Evolutionary conservation across 352 stramenopile species (phyloP).

Genomic region (Pythium aristosporum): DNA sequence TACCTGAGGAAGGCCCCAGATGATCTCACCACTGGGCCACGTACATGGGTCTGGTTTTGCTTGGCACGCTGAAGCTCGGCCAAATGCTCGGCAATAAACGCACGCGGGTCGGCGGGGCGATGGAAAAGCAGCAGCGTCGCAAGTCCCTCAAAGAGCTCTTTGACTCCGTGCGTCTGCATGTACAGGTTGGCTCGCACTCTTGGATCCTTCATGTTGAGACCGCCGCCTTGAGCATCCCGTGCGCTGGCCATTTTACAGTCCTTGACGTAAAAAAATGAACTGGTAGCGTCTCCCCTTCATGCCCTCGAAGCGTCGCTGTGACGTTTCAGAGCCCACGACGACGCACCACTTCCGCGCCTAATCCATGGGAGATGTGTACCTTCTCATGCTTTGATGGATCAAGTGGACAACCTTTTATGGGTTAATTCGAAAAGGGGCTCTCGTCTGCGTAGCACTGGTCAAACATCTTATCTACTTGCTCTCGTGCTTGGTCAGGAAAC

Average conservation of each 20-base stretch:
- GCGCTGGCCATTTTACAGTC: not conserved
- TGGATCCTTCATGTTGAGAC: conserved; percentile 57
- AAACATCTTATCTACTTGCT: conserved; percentile 81
- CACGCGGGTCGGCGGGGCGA: conserved; percentile 53
- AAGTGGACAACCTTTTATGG: not conserved
- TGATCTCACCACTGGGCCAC: not conserved
- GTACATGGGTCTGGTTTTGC: conserved; percentile 53
- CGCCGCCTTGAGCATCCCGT: conserved; percentile 4
- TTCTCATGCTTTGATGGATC: too few species aligned
- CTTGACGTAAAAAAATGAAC: not conserved
- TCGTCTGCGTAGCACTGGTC: conserved; percentile 70
- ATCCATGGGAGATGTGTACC: too few species aligned
- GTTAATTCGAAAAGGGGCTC: conserved; percentile 47
- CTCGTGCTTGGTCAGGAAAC: conserved; percentile 61
- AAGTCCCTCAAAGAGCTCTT: conserved; percentile 63
- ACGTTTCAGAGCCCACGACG: too few species aligned
- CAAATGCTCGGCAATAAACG: conserved; percentile 61
- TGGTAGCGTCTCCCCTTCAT: not conserved
- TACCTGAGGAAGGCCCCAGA: not conserved
- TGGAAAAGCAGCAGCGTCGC: conserved; percentile 67
- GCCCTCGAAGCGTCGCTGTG: not conserved
- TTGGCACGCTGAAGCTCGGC: conserved; percentile 54
- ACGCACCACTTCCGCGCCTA: too few species aligned
- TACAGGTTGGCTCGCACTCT: conserved; percentile 66
- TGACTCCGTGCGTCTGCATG: conserved; percentile 62